Conservation (phyloP, 768 basidiomycete species). For the Gloeopeniophorella convolvens region DNA sequence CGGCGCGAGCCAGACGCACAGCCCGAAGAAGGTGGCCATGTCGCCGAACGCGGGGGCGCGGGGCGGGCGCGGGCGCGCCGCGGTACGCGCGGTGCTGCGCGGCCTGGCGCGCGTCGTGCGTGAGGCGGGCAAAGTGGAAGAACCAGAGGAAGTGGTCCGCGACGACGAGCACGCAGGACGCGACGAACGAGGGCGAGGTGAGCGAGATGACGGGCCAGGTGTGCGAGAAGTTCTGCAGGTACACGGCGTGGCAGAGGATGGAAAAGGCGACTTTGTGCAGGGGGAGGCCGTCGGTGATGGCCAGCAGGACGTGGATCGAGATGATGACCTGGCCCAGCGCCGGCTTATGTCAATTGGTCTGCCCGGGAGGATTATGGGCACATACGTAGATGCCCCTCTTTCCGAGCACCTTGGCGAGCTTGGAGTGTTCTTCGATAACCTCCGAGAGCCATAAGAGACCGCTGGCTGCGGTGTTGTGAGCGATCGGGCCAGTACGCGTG, state of each 20-base stretch:
- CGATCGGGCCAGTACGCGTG: neutral
- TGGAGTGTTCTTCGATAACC: conserved; percentile 90
- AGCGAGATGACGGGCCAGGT: conserved; percentile 93
- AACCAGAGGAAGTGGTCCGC: conserved; percentile 95
- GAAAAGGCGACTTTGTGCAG: conserved; percentile 71
- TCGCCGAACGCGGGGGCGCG: conserved; percentile 45
- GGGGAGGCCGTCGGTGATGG: conserved; percentile 77
- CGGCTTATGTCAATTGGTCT: conserved; percentile 1
- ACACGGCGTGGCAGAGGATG: conserved; percentile 76
- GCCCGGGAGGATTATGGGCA: conserved; percentile 13
- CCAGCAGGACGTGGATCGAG: conserved; percentile 66
- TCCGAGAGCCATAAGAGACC: conserved; percentile 92
- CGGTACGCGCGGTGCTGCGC: conserved; percentile 30
- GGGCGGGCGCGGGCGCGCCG: conserved; percentile 36
- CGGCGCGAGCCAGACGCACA: conserved; percentile 86
- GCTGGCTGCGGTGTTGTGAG: conserved; percentile 53
- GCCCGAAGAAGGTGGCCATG: conserved; percentile 76
- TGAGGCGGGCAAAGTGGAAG: conserved; percentile 78
- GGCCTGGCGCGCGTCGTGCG: conserved; percentile 53
- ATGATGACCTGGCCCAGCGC: conserved; percentile 64
- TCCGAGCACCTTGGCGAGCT: conserved; percentile 73
- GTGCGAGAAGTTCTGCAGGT: conserved; percentile 86
- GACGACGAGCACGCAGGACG: conserved; percentile 81
- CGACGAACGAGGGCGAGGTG: conserved; percentile 74
- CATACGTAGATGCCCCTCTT: conserved; percentile 85